Evolutionary conservation across 257 asterid species (phyloP).

Genomic region (Primulina eburnea): DNA sequence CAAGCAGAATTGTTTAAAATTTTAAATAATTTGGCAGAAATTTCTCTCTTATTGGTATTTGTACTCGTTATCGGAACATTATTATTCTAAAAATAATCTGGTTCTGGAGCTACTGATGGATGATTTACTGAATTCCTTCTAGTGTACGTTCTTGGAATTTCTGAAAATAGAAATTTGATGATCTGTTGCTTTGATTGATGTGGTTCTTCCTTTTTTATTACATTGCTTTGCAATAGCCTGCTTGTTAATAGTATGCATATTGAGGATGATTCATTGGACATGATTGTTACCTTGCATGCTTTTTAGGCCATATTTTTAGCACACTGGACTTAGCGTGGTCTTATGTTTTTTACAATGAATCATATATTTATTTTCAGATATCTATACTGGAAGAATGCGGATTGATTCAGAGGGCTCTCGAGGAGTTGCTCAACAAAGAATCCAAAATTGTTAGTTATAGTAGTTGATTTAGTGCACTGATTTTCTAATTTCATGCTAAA

Average conservation of each 20-base stretch:
- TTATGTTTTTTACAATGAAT: constrained; percentile 18
- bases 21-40: neutral
- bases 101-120: neutral
- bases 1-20: neutral
- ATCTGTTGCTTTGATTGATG: neutral
- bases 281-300: constrained; percentile 14
- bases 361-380: constrained; percentile 46
- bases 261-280: constrained; percentile 3
- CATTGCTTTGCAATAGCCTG: neutral
- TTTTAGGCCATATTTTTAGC: too few relatives aligned
- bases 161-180: neutral
- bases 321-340: too few relatives aligned
- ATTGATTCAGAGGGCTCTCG: constrained; percentile 76
- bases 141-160: neutral
- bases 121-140: neutral
- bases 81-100: neutral
- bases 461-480: constrained; percentile 20
- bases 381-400: constrained; percentile 89
- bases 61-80: neutral
- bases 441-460: constrained; percentile 68
- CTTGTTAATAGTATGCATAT: constrained; percentile 16
- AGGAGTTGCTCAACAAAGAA: constrained; percentile 86
- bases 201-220: neutral
- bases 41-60: neutral
- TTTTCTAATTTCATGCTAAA: constrained; percentile 4